Evolutionary conservation across 331 rosid genomes (phyloP).

Genomic region (Quercus phellos): DNA sequence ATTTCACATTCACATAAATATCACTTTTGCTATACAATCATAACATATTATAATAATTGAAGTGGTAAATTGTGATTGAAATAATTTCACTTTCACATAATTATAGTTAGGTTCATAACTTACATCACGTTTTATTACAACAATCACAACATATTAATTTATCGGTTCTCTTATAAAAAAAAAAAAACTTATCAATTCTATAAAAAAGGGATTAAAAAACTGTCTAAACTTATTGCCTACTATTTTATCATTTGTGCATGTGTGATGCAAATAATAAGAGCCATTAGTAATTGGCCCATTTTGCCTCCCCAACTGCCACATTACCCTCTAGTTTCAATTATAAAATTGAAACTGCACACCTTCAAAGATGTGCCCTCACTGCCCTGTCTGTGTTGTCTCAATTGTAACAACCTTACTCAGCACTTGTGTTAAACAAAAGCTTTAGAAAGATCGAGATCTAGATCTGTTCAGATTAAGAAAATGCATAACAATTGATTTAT

Average conservation of each 20-base stretch:
- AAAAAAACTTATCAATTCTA: no score
- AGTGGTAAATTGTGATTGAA: no score
- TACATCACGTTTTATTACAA: no score
- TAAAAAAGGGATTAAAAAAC: no score
- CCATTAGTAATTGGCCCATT: constrained; percentile 30
- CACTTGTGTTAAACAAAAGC: constrained; percentile 4
- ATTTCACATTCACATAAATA: no score
- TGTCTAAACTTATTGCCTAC: no score
- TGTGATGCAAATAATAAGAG: constrained; percentile 21
- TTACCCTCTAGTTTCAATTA: constrained; percentile 8
- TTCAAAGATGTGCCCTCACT: constrained; percentile 15
- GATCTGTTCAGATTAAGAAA: constrained; percentile 11
- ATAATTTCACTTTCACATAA: no score
- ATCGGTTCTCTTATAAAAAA: no score
- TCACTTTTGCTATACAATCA: no score
- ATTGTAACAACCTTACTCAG: constrained; percentile 2
- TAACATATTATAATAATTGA: no score
- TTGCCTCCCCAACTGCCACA: constrained; percentile 47
- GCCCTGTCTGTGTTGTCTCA: constrained; percentile 27
- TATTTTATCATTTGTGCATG: constrained; percentile 26
- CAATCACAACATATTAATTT: no score
- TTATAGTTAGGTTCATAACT: no score
- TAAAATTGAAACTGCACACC: constrained; percentile 6
- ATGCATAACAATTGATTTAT: constrained; percentile 1
- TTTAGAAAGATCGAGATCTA: constrained; percentile 19